Base-by-base conservation (phyloP, 1,284 basidiomycete genomes). In the Coniferiporia sulphurascens region DNA sequence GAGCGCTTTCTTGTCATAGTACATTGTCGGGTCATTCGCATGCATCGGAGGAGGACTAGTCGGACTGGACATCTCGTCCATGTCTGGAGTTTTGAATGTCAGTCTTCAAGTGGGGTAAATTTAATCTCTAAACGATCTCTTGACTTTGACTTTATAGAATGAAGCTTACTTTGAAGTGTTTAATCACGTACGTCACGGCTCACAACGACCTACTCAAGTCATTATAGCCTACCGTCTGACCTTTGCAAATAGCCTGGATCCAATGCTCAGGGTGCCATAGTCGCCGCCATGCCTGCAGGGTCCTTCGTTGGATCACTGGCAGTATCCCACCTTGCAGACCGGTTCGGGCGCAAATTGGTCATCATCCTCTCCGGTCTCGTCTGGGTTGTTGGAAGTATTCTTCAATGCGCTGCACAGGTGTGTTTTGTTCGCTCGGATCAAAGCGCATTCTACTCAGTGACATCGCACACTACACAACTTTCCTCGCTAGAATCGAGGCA, bases 31-130 rank as follows among this genome's bases (percentile, higher is more conserved):
- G 34, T 83, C 85, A 15, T 90, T 91, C 72, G 87, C 88, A 71
- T 89, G 87, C 70, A 90, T 91, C 64, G 87, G 88, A 56, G 88
- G 88, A 64, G 85, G 85, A 55, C 79, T 90, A 48, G 89, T 89
- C 69, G 87, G 88, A 67, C 69, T 89, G 74, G 88, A 91, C 77
- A 90, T 90, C 67, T 88, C 84, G 63, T 85, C 86, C 69, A 89
- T 90, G 88, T 87, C 86, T 62, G 87, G 84, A n/a, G 86, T 89
- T 52, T 72, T 89, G 66, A 85, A 74, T 64, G 86, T 86, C 35
- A 32, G 50, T 41, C 52, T 34, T 34, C n/a, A 27, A 27, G 27
- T 27, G 5, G 27, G 27, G 5, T 27, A 27, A n/a, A n/a, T n/a
- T n/a, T n/a, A n/a, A n/a, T n/a, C n/a, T n/a, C n/a, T n/a, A n/a